Evolutionary conservation across 306 rosid species (phyloP).

Genomic region (Astragalus membranaceus): DNA sequence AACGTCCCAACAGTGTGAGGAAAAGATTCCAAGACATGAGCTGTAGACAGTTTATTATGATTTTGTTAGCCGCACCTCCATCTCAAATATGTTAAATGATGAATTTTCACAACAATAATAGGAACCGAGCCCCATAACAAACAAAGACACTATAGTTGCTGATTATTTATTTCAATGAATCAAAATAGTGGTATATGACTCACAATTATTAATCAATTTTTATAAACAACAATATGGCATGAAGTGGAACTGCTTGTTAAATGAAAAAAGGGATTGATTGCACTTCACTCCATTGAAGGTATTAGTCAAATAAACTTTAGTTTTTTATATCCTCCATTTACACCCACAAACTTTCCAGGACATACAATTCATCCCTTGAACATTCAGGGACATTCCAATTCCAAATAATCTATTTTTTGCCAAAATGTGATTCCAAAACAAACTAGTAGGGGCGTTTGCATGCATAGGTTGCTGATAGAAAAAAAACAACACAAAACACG

Average conservation of each 20-base stretch:
- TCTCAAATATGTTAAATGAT: neutral
- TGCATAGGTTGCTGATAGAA: no score
- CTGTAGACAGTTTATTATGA: neutral
- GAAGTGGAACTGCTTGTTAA: neutral
- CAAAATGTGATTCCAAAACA: no score
- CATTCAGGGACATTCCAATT: neutral
- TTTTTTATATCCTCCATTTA: neutral
- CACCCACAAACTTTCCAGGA: neutral
- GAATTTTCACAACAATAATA: neutral
- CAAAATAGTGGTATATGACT: no score
- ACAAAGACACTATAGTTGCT: neutral
- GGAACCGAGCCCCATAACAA: neutral
- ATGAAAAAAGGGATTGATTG: neutral
- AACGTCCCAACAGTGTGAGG: neutral
- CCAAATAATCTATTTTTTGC: neutral
- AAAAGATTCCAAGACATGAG: neutral
- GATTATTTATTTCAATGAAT: no score
- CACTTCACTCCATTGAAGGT: neutral
- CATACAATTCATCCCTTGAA: neutral
- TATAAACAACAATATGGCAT: neutral
- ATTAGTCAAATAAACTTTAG: neutral
- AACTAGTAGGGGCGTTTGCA: no score
- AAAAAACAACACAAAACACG: no score
- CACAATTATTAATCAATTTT: neutral
- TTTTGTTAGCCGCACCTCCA: neutral